Base-by-base conservation (phyloP, 2,329 filamentous ascomycete species). In the Aurifilum marmelostoma region DNA sequence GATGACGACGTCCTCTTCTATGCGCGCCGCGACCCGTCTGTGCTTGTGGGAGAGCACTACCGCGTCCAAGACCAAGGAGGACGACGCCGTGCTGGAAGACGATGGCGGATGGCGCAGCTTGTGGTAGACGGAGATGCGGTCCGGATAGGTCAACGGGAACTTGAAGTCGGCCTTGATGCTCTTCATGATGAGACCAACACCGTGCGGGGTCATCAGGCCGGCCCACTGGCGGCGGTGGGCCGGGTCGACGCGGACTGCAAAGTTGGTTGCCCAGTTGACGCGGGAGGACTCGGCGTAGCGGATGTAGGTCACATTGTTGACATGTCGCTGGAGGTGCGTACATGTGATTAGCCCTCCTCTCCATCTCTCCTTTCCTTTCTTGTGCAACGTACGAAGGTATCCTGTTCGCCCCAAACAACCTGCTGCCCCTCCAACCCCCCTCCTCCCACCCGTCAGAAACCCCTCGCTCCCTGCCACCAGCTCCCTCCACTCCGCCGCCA, bases 341-440 rank as follows among this genome's bases (percentile, higher is more conserved):
- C n/a, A 54, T 24, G 9, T 29, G 14, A 27, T 56, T 24, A 56
- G 52, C 52, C 12, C 21, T 21, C 29, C 24, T 14, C n/a, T 54
- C 24, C 8, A 16, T n/a, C 43, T 47, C 43, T 6, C 16, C 12
- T 12, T 27, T 6, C 5, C 2, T 27, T 14, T 14, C n/a, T 52
- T 14, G 1, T 4, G 2, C 52, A 32, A 77, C 80, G 63, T 75
- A 80, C 78, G 73, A 80, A 78, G 73, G 82, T 79, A 80, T 93
- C 92, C 91, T 94, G 93, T 78, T 97, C 93, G 39, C 93, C 94
- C 93, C 92, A 97, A 0, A 88, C 89, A 32, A 97, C 90, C 72
- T 85, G 83, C 70, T 92, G 89, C 66, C 85, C 82, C 72, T 88
- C 87, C 43, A 95, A 76, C 0, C 92, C n/a, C 87, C 64, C 88